Evolutionary conservation across 179 eudicot species (phyloP), one percentile per base, ranked within the genome.

Genomic region (Actinidia arguta): DNA sequence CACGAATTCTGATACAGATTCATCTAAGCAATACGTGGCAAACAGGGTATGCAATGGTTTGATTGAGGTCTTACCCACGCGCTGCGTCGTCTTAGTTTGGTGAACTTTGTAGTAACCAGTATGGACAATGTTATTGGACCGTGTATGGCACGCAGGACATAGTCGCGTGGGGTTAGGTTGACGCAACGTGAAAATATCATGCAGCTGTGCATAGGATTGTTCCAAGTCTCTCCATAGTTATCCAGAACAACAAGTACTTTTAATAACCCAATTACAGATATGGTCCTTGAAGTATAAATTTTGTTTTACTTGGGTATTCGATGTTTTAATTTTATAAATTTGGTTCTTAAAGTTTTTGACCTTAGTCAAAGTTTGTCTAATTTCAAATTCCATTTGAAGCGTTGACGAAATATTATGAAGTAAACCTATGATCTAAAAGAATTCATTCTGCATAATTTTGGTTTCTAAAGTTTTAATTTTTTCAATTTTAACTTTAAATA

Each of bases 211-310:
- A 20, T 44, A 67, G 22, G 51, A 70, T 70, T 18, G 22, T 17
- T 70, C 74, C 51, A 70, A 18, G 74, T 70, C 51, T 68, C 8
- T 68, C 17, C n/a, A 68, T 61, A 18, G 66, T 61, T 61, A 61
- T 61, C 66, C 66, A 18, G 24, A 61, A 18, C 27, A 24, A 61
- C 5, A 61, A 61, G 9, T 5, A 10, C 13, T 55, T 55, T 55
- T 55, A 55, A 55, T 3, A 3, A n/a, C n/a, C n/a, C n/a, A n/a
- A n/a, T n/a, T n/a, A n/a, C n/a, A n/a, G n/a, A n/a, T n/a, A n/a
- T n/a, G n/a, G n/a, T n/a, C n/a, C n/a, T n/a, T n/a, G n/a, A n/a
- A n/a, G n/a, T n/a, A n/a, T n/a, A n/a, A n/a, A n/a, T n/a, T n/a
- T n/a, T n/a, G n/a, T n/a, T n/a, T n/a, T n/a, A n/a, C n/a, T n/a